Conservation (phyloP, 176 grass and related monocot genomes). For the Bolboschoenus planiculmis region DNA sequence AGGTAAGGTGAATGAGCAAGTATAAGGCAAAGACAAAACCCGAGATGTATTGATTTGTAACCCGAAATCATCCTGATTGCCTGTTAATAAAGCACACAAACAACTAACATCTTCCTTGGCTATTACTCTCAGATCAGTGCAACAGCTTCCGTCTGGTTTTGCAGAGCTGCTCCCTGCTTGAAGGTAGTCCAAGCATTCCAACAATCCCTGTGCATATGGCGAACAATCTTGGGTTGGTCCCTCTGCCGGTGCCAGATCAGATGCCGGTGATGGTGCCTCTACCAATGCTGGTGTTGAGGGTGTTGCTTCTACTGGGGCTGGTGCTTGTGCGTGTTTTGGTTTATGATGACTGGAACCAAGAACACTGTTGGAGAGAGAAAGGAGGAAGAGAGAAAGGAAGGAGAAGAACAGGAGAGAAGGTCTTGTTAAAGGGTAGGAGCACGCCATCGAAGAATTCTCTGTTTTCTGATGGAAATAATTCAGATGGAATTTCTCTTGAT, state of each 20-base stretch:
- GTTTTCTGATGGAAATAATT: background rate
- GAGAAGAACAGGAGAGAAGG: background rate
- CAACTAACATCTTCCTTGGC: background rate
- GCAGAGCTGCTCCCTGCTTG: background rate
- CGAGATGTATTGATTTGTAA: background rate
- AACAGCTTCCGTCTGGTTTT: background rate
- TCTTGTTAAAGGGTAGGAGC: background rate
- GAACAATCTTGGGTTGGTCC: background rate
- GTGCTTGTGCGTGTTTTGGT: background rate
- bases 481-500: background rate
- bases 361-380: background rate
- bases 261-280: background rate
- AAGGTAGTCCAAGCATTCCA: background rate
- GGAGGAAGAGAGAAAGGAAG: background rate
- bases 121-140: background rate
- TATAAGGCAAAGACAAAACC: constrained; percentile 8
- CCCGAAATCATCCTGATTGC: background rate
- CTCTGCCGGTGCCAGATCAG: background rate
- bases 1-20: background rate
- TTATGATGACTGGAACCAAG: background rate
- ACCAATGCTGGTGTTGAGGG: background rate
- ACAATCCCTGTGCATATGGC: background rate
- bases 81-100: background rate
- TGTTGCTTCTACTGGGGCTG: background rate
- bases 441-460: background rate